Base-by-base conservation (phyloP, 306 rosid genomes). In the cucumber (Cucumis sativus) region DNA sequence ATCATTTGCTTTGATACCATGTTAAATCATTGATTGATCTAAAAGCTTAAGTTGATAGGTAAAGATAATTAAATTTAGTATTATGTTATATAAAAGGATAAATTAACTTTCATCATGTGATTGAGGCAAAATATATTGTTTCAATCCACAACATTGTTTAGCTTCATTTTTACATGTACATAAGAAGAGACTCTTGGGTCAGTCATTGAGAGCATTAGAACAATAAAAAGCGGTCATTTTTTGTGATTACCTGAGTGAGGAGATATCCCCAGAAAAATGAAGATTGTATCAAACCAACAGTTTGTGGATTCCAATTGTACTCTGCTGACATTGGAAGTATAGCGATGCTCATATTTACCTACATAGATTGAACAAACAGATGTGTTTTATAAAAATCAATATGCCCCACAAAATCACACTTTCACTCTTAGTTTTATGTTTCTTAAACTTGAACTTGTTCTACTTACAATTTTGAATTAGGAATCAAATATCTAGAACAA, bases 221-320 rank as follows among this genome's bases (percentile, higher is more conserved):
- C 9, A 33, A 54, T 8, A n/a, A 15, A 41, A 55, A 25, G 39
- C 20, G 8, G 25, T 76, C 21, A 8, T 12, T 60, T 60, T 55
- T 18, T 18, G 21, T 55, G 67, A 49, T 76, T 76, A 92, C 99
- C 94, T 95, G 99, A 77, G 99, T 95, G 57, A 95, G 97, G 28
- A 95, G 96, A 86, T 95, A 96, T 62, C 99, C 99, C 98, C 99
- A 96, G 91, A 95, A 96, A 83, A 96, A 95, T n/a, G 99, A 95
- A 76, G 99, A 95, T 77, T 95, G 99, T 79, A 95, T 81, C 78
- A 92, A 82, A 76, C 99, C 99, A 55, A 96, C 99, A 67, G 99
- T 96, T 15, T 85, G 77, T 17, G 97, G 92, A 85, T 83, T 92
- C 99, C 99, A 96, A 49, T 88, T 82, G 80, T 77, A 92, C 84